Evolutionary conservation across 345 rosid species (phyloP).

Genomic region (Reutealis trisperma): DNA sequence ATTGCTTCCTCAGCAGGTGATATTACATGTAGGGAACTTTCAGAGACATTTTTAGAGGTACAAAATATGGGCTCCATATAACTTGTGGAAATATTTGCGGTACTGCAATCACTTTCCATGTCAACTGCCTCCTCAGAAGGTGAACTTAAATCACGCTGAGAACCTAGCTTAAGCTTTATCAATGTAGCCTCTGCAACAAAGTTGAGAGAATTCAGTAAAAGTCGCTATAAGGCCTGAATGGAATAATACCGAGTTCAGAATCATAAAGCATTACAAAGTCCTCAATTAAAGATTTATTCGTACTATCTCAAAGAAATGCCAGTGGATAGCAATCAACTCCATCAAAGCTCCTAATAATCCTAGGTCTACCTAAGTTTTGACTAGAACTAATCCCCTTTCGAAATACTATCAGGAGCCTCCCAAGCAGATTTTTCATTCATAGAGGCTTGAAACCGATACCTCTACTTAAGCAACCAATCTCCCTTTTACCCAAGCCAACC

Average conservation of each 20-base stretch:
- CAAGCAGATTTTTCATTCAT: too few relatives aligned
- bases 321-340: too few relatives aligned
- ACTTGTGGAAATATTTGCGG: slow-evolving; percentile 18
- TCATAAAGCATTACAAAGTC: background rate
- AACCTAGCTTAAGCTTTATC: slow-evolving; percentile 73
- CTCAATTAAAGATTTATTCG: too few relatives aligned
- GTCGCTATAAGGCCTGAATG: background rate
- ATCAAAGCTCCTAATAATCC: too few relatives aligned
- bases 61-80: background rate
- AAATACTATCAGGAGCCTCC: too few relatives aligned
- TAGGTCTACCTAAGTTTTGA: too few relatives aligned
- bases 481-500: too few relatives aligned
- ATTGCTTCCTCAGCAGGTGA: slow-evolving; percentile 12
- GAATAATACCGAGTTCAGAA: background rate
- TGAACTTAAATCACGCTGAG: slow-evolving; percentile 37
- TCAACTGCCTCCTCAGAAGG: slow-evolving; percentile 11
- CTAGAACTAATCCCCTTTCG: too few relatives aligned
- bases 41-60: slow-evolving; percentile 5
- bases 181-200: slow-evolving; percentile 65
- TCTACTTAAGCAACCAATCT: too few relatives aligned
- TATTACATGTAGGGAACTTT: background rate
- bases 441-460: too few relatives aligned
- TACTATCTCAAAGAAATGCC: too few relatives aligned
- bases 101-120: slow-evolving; percentile 21
- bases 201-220: background rate